These are phyloP conservation scores for Rachicladosporium sp. DNA, from an alignment of 2,329 filamentous ascomycete genomes.

Conservation along the genomic window DNA sequence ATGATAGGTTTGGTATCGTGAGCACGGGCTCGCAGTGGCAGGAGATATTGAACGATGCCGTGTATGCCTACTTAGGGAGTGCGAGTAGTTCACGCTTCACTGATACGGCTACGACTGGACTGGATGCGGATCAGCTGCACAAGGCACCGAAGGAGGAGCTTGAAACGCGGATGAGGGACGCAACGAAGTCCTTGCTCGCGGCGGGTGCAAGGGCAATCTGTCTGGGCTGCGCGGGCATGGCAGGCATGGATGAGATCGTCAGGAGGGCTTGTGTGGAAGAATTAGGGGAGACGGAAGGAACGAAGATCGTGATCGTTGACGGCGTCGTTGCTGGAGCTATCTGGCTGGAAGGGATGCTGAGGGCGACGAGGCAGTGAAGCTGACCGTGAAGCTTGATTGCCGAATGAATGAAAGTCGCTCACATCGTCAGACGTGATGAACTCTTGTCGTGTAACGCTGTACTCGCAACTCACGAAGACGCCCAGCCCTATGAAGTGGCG, in stretches of 20 bases:
- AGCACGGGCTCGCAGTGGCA: constrained; percentile 83
- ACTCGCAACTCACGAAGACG: no score
- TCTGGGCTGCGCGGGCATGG: constrained; percentile 86
- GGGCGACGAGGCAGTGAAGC: constrained; percentile 7
- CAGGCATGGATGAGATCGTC: constrained; percentile 68
- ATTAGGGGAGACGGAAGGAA: constrained; percentile 34
- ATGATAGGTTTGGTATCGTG: constrained; percentile 66
- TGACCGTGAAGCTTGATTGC: no score
- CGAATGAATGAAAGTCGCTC: no score
- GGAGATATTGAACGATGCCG: constrained; percentile 53
- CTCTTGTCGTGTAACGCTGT: no score
- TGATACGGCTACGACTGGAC: constrained; percentile 69
- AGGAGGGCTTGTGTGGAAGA: constrained; percentile 53
- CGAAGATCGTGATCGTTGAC: constrained; percentile 57
- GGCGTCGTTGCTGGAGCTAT: constrained; percentile 61
- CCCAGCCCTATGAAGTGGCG: no score
- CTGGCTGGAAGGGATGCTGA: constrained; percentile 43
- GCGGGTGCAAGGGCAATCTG: constrained; percentile 45
- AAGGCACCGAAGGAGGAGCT: constrained; percentile 53
- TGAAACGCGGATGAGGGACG: constrained; percentile 51
- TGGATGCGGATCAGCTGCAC: constrained; percentile 72
- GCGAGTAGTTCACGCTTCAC: constrained; percentile 43
- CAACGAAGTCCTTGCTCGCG: constrained; percentile 53
- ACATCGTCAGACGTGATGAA: no score
- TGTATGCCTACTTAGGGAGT: constrained; percentile 50